Evolutionary conservation across 106 monocot genomes (phyloP), one percentile per base, ranked within the genome.

Genomic region (Dendrobium catenatum): DNA sequence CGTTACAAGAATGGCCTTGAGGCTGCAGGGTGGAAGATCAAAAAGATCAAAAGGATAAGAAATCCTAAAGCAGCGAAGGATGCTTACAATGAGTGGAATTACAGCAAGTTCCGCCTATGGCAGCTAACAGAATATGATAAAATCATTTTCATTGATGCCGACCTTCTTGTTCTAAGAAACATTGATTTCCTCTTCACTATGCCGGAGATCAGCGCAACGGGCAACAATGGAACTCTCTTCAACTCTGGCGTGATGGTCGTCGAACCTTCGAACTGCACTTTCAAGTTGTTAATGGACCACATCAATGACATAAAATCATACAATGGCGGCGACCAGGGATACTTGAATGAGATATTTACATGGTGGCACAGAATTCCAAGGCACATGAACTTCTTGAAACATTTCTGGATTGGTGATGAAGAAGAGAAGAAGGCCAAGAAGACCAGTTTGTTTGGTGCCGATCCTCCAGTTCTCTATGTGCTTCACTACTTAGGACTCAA

Each of bases 81-180:
- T 75, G 88, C 93, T 19, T 93, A 93, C 77, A 93, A 93, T 16
- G 93, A 93, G 85, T 93, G 90, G 90, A 93, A 93, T 83, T 93
- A 93, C 82, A 93, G 93, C 85, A 93, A 93, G 82, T 93, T 93
- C 81, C 85, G 93, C 42, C 84, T 93, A 8, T 93, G 93, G 93
- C 93, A 93, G 68, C 93, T 93, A 8, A 93, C 93, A 0, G 90
- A 93, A 58, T 93, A 93, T 22, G 88, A 90, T 77, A 93, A 89
- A 82, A 26, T 93, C 54, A 87, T 93, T 17, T 93, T 93, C 85
- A 86, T 93, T 7, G 93, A 93, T 58, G 90, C 93, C 2, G 93
- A 93, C 67, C 89, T 90, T 61, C 87, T 93, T 49, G 79, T 93
- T 75, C 76, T 93, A 18, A 58, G 93, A 54, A 90, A 89, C 74